Percentiles rank a stretch among this genome's conserved stretches.
phyloP scores from a whole-genome alignment of 352 stramenopile genomes.

The Phytopythium delawarense region DNA sequence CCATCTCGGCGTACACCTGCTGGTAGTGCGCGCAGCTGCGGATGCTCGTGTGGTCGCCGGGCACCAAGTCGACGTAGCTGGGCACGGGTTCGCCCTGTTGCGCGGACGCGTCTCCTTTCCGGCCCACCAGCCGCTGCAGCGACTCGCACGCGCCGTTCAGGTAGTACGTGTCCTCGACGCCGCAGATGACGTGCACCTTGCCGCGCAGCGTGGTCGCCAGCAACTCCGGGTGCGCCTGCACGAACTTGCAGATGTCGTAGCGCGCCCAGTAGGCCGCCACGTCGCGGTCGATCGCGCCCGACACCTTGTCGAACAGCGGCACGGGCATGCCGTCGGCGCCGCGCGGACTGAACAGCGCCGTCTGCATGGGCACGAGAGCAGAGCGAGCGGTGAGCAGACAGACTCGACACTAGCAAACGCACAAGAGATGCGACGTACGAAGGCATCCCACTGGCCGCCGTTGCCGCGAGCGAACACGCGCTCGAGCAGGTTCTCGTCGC shows the following conservation, averaged over 20 bases:
- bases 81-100: constrained; percentile 20
- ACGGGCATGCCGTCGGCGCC: constrained; percentile 46
- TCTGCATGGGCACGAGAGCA: constrained; percentile 22
- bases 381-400: constrained; percentile 1
- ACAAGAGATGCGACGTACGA: constrained; percentile 38
- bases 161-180: constrained; percentile 74
- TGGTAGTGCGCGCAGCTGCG: constrained; percentile 61
- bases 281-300: constrained; percentile 54
- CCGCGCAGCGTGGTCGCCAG: constrained; percentile 39
- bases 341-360: constrained; percentile 56
- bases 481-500: constrained; percentile 72
- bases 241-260: constrained; percentile 64
- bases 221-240: constrained; percentile 26
- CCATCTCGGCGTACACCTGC: constrained; percentile 63
- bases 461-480: constrained; percentile 60
- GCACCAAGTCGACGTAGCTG: constrained; percentile 67
- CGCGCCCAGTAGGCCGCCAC: constrained; percentile 54
- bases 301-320: constrained; percentile 72
- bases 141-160: constrained; percentile 60
- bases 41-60: constrained; percentile 70
- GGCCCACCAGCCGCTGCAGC: constrained; percentile 47
- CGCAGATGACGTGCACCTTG: constrained; percentile 75
- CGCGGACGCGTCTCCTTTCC: constrained; percentile 7
- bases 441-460: constrained; percentile 74
- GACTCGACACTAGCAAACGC: neutral